These are phyloP conservation scores for Aspergillus fischeri DNA, from an alignment of 2,329 filamentous ascomycete species.

Conservation along the genomic window DNA sequence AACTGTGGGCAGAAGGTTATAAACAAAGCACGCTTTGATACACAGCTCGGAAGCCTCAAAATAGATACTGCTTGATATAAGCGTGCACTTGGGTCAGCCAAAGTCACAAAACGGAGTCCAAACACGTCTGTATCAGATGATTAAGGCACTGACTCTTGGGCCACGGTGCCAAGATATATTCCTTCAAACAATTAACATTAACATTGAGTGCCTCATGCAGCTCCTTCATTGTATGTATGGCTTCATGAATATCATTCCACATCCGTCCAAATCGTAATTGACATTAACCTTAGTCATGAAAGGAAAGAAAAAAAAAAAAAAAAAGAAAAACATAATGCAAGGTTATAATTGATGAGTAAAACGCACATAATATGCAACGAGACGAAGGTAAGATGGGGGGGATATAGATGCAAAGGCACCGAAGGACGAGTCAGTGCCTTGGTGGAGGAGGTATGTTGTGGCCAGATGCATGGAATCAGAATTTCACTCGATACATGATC, in stretches of 20 bases:
- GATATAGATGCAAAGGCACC: neutral
- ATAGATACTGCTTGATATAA: neutral
- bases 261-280: conserved; percentile 28
- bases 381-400: neutral
- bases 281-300: conserved; percentile 12
- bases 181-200: conserved; percentile 31
- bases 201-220: conserved; percentile 28
- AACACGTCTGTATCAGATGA: neutral
- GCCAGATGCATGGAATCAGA: neutral
- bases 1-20: neutral
- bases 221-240: conserved; percentile 15
- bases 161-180: conserved; percentile 7
- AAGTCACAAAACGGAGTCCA: neutral
- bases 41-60: neutral
- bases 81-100: neutral
- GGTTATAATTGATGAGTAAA: conserved; percentile 2
- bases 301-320: conserved; percentile 17
- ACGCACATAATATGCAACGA: neutral
- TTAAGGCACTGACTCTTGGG: neutral
- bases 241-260: conserved; percentile 26
- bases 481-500: neutral
- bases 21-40: neutral
- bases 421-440: neutral
- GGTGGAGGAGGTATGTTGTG: neutral
- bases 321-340: conserved; percentile 10